A percentile compares a stretch with the other conserved stretches of the same genome.
Conservation (phyloP, 1,284 basidiomycete genomes). For the Kalmanozyma brasiliensis region DNA sequence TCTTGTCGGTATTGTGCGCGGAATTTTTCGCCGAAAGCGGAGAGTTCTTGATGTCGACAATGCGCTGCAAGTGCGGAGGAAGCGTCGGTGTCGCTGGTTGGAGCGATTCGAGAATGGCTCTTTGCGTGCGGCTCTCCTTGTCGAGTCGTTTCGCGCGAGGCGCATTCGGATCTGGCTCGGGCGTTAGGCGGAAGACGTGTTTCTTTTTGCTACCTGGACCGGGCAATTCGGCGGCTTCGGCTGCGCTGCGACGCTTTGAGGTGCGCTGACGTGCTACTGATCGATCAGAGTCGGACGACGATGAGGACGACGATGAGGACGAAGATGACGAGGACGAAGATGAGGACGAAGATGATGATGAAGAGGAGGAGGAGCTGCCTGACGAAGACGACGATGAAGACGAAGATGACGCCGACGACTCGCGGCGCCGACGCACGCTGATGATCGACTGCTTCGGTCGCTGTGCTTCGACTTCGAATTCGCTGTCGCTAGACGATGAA, state of each 20-base stretch:
- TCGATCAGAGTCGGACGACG: conserved; percentile 3
- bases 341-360: conserved; percentile 5
- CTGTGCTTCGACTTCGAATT: conserved; percentile 6
- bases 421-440: not conserved
- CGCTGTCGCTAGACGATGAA: conserved; percentile 20
- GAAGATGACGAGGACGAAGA: conserved; percentile 12
- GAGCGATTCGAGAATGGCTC: conserved; percentile 2
- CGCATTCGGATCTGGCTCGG: conserved; percentile 10
- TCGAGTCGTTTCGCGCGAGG: not conserved
- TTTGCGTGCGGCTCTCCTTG: not conserved
- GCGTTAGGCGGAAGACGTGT: conserved; percentile 30
- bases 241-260: not conserved
- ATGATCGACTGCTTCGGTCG: not conserved
- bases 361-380: conserved; percentile 5
- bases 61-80: conserved; percentile 20
- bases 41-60: conserved; percentile 21
- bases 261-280: too few species aligned
- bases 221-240: too few species aligned
- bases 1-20: not conserved
- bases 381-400: conserved; percentile 3
- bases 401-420: conserved; percentile 2
- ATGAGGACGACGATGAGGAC: conserved; percentile 21
- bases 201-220: conserved; percentile 2
- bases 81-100: conserved; percentile 7
- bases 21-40: conserved; percentile 2